These are phyloP conservation scores for Paracoccidioides brasiliensis DNA, from an alignment of 2,329 filamentous ascomycete genomes.

Conservation along the genomic window DNA sequence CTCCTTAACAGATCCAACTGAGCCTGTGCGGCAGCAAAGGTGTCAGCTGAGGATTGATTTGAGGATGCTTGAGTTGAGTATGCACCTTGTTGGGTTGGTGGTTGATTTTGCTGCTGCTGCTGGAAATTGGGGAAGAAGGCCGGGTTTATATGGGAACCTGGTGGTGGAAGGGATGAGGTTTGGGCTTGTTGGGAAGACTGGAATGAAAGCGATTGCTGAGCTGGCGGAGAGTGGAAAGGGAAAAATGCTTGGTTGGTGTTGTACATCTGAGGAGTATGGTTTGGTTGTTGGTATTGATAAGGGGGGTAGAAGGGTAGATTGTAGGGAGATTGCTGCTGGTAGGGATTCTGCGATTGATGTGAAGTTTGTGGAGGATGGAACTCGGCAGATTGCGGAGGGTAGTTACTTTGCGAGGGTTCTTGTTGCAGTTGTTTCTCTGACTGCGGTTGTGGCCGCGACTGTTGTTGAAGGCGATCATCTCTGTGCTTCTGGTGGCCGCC, in stretches of 20 bases:
- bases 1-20: conserved; percentile 30
- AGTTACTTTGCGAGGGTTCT: neutral
- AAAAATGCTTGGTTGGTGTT: conserved; percentile 16
- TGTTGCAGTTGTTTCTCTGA: neutral
- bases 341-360: conserved; percentile 18
- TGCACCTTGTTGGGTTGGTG: conserved; percentile 8
- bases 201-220: conserved; percentile 21
- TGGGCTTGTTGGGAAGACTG: conserved; percentile 32
- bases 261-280: conserved; percentile 12
- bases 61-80: neutral
- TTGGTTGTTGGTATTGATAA: conserved; percentile 15
- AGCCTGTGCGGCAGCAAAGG: conserved; percentile 31
- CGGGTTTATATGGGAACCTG: conserved; percentile 44
- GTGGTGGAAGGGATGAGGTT: conserved; percentile 26
- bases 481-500: conserved; percentile 16
- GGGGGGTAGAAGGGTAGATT: conserved; percentile 10
- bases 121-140: conserved; percentile 41
- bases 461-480: neutral
- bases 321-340: conserved; percentile 12
- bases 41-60: conserved; percentile 18
- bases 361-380: neutral
- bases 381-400: neutral
- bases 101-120: conserved; percentile 21
- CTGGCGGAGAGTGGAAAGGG: conserved; percentile 16
- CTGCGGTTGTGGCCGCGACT: neutral